Evolutionary conservation across 2,329 filamentous ascomycete species (phyloP).

Genomic region (Epichloe baconii): DNA sequence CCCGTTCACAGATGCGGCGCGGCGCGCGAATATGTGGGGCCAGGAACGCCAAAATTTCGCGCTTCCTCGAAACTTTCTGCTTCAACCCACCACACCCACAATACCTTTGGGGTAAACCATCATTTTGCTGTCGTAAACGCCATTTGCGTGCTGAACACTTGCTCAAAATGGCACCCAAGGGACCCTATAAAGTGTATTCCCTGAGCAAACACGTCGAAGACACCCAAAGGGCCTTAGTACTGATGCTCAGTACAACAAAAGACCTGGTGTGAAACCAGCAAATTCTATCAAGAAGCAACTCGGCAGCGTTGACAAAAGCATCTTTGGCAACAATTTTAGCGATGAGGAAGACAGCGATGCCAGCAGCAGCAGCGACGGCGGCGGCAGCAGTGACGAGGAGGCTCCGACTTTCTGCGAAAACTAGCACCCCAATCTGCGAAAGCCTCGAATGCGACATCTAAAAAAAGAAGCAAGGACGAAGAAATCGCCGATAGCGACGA

Average conservation of each 20-base stretch:
- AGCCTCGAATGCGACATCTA: conserved; percentile 9
- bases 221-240: conserved; percentile 21
- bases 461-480: conserved; percentile 19
- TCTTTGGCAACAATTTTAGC: conserved; percentile 18
- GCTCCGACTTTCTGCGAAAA: conserved; percentile 21
- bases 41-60: conserved; percentile 6
- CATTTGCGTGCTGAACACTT: conserved; percentile 1
- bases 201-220: conserved; percentile 25
- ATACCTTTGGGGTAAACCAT: not conserved
- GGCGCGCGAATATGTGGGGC: conserved; percentile 4
- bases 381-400: conserved; percentile 19
- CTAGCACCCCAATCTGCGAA: conserved; percentile 11
- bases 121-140: not conserved
- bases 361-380: conserved; percentile 23
- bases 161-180: conserved; percentile 23
- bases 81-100: not conserved
- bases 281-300: conserved; percentile 20
- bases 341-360: conserved; percentile 17
- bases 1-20: not conserved
- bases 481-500: conserved; percentile 31
- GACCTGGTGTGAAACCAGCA: conserved; percentile 12
- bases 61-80: conserved; percentile 5
- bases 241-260: conserved; percentile 21
- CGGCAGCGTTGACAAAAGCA: conserved; percentile 11
- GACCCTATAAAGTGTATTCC: conserved; percentile 23